Conservation (phyloP, 2,329 filamentous ascomycete genomes). For the Macrophomina tecta region DNA sequence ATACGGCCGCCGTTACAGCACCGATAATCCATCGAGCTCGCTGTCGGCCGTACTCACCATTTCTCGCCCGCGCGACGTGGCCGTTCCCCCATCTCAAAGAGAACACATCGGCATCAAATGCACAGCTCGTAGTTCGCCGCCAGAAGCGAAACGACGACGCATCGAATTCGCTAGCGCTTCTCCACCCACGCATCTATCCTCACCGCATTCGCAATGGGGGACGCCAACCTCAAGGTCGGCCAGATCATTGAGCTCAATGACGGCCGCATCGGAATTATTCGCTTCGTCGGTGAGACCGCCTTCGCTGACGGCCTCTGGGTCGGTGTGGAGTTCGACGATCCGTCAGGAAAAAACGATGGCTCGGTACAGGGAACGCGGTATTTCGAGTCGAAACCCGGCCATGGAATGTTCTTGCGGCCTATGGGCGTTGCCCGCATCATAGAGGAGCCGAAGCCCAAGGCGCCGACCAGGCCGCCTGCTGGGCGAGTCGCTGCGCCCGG, state of each 20-base stretch:
- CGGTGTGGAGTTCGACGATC: conserved; percentile 83
- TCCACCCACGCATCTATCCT: background rate
- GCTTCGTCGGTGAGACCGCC: conserved; percentile 78
- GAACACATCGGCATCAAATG: conserved; percentile 14
- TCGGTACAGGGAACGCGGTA: conserved; percentile 86
- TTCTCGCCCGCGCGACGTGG: background rate
- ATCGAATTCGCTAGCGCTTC: conserved; percentile 4
- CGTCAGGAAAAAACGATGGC: conserved; percentile 91
- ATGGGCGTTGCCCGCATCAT: conserved; percentile 63
- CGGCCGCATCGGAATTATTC: conserved; percentile 76
- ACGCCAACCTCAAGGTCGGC: conserved; percentile 50
- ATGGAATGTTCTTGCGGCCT: conserved; percentile 88
- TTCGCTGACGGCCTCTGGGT: conserved; percentile 88
- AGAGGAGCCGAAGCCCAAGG: conserved; percentile 52
- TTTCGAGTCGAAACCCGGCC: conserved; percentile 73
- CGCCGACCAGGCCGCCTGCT: conserved; percentile 21
- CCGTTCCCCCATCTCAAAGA: background rate
- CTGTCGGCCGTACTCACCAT: background rate
- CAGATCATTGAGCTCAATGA: conserved; percentile 81
- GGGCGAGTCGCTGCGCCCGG: conserved; percentile 20
- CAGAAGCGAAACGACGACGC: conserved; percentile 20
- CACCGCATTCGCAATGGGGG: conserved; percentile 10
- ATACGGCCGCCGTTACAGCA: conserved; percentile 6
- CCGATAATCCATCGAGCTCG: conserved; percentile 1
- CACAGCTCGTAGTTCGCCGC: conserved; percentile 23